Evolutionary conservation across 2,329 filamentous ascomycete species (phyloP), one percentile per base, ranked within the genome.

Genomic region (Thielaviopsis euricoi): DNA sequence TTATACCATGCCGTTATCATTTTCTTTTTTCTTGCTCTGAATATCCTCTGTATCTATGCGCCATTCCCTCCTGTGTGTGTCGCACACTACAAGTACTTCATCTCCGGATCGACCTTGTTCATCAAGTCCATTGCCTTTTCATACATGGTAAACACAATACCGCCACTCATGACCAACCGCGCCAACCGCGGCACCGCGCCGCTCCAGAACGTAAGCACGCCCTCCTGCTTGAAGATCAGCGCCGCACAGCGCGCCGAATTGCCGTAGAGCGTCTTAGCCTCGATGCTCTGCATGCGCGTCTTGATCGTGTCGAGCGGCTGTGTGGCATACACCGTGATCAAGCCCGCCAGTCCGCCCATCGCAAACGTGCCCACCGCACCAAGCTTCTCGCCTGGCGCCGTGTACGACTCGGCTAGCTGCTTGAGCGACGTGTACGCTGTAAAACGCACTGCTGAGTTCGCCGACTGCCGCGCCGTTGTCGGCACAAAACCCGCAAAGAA

Each of bases 401-500:
- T 89, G 73, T 96, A 97, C 23, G 87, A 86, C 71, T 93, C 87
- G 61, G 90, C 93, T 62, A 95, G 74, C 70, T 97, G 93, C 72
- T 89, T 91, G 63, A 96, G 76, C 59, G 84, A 87, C 1, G 87
- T 96, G 72, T 96, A 98, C 52, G 86, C 85, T 19, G 87, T 86
- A 71, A 98, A 98, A 17, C 93, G 82, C 1, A 87, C 87, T 1
- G 93, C 93, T 51, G 86, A 91, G 73, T 98, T 98, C 64, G 93
- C 91, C 13, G 90, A 89, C 71, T 98, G 93, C 55, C 93, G 80
- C 22, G 90, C 89, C 3, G 93, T 97, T 1, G 93, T 98, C 0
- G 93, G 93, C 9, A 94, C 83, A 66, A 98, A 93, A 23, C 93
- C 93, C 69, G 97, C 89, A 78, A 98, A 95, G 76, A 98, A 97